These are phyloP conservation scores for Pelargonium exstipulatum DNA, from an alignment of 441 rosid genomes.

Conservation along the genomic window DNA sequence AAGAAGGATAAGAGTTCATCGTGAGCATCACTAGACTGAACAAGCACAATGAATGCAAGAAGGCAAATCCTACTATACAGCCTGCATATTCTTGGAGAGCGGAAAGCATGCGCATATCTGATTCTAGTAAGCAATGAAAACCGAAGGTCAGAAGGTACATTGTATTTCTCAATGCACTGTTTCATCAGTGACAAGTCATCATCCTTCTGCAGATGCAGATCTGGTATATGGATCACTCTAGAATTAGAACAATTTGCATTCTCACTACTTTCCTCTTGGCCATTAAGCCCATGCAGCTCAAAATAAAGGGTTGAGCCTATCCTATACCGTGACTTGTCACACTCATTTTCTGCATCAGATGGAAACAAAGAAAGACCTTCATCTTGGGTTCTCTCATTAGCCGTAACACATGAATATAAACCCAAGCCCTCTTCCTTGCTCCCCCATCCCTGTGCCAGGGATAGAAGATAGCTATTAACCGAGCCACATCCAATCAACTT, in stretches of 20 bases:
- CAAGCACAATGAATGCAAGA: constrained; percentile 91
- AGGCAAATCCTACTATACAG: constrained; percentile 90
- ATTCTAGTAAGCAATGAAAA: constrained; percentile 86
- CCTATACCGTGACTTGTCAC: constrained; percentile 55
- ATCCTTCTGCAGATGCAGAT: constrained; percentile 80
- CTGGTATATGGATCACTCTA: constrained; percentile 69
- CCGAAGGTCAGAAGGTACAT: constrained; percentile 68
- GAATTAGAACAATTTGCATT: constrained; percentile 33
- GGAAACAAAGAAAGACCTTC: constrained; percentile 88
- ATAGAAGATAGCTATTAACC: constrained; percentile 72
- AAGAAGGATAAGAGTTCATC: constrained; percentile 87
- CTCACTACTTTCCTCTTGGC: constrained; percentile 39
- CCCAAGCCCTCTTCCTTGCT: constrained; percentile 99
- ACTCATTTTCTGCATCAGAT: constrained; percentile 52
- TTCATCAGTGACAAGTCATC: constrained; percentile 80
- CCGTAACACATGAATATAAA: constrained; percentile 81
- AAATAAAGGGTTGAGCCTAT: constrained; percentile 92
- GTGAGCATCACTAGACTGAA: constrained; percentile 92
- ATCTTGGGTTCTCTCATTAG: constrained; percentile 82
- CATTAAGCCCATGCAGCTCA: constrained; percentile 67
- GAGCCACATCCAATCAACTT: constrained; percentile 85
- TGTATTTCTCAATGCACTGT: constrained; percentile 73
- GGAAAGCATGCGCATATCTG: constrained; percentile 91
- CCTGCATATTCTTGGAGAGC: constrained; percentile 82
- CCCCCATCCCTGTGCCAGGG: constrained; percentile 98